These are phyloP conservation scores for Potentilla sterilis DNA, from an alignment of 306 rosid genomes.

Conservation along the genomic window DNA sequence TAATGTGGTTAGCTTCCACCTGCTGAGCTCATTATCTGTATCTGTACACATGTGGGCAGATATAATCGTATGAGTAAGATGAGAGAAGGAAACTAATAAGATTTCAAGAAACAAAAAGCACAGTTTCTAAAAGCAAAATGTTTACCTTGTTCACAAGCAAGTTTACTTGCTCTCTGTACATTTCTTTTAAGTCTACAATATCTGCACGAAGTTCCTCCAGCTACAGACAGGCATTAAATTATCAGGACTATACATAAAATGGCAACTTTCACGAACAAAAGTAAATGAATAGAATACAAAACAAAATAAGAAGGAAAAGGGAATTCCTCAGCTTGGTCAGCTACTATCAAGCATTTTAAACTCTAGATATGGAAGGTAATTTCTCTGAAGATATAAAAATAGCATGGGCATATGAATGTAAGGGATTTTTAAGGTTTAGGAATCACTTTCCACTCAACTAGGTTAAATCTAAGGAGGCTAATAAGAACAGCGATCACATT, in stretches of 20 bases:
- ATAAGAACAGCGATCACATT: not conserved
- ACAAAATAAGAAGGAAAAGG: not conserved
- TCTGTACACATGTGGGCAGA: constrained; percentile 25
- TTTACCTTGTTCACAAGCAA: constrained; percentile 91
- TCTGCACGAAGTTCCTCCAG: constrained; percentile 99
- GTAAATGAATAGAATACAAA: not conserved
- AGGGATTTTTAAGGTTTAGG: too few species aligned
- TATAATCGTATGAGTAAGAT: not conserved
- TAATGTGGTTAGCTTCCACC: constrained; percentile 12
- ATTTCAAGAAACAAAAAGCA: not conserved
- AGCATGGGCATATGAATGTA: too few species aligned
- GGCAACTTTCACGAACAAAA: not conserved
- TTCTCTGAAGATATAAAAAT: too few species aligned
- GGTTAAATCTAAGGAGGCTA: not conserved
- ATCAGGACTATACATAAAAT: constrained; percentile 19
- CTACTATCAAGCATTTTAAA: too few species aligned
- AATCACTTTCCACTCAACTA: too few species aligned
- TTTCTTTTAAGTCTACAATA: constrained; percentile 95
- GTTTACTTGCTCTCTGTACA: constrained; percentile 99
- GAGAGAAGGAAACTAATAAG: not conserved
- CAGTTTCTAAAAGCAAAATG: not conserved
- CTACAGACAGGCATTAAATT: constrained; percentile 48
- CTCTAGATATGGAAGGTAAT: too few species aligned
- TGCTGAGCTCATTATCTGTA: constrained; percentile 37
- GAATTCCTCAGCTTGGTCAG: not conserved